phyloP scores from a whole-genome alignment of 495 filamentous ascomycete genomes.

The Penicillium atrosanguineum region DNA sequence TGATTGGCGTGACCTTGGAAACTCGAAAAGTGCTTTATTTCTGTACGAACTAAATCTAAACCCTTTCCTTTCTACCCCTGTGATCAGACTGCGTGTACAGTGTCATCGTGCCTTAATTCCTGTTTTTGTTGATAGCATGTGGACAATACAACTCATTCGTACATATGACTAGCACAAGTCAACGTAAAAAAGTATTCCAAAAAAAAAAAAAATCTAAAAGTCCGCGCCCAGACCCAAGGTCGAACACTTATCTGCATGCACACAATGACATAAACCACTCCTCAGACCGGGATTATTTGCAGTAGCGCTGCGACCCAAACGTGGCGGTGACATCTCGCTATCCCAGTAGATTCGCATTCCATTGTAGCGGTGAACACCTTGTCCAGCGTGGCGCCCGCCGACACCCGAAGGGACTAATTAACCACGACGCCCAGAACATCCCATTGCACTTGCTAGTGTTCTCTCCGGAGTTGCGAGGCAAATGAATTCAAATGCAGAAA shows the following conservation, averaged over 20 bases:
- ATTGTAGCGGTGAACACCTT: constrained; percentile 27
- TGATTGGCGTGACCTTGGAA: constrained; percentile 14
- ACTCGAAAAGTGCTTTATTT: constrained; percentile 22
- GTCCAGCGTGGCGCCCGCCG: not conserved
- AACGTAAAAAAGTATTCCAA: too few relatives aligned
- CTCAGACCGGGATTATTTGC: constrained; percentile 16
- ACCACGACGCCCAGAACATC: not conserved
- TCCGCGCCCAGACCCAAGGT: not conserved
- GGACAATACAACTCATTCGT: not conserved
- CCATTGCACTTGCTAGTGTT: not conserved
- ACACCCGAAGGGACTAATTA: not conserved
- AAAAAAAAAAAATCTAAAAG: not conserved
- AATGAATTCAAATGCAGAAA: not conserved
- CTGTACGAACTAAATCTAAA: not conserved
- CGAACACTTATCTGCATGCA: constrained; percentile 7
- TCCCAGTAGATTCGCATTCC: not conserved
- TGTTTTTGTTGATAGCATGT: constrained; percentile 1
- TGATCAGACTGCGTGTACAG: constrained; percentile 10
- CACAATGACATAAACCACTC: constrained; percentile 8
- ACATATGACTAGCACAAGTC: not conserved
- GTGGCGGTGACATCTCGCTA: constrained; percentile 31
- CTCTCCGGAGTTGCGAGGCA: not conserved
- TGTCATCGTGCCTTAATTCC: not conserved
- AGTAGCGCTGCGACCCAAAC: constrained; percentile 24
- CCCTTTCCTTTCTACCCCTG: not conserved